Evolutionary conservation across 2,329 filamentous ascomycete species (phyloP).

Genomic region (Fusarium solani-melongenae): DNA sequence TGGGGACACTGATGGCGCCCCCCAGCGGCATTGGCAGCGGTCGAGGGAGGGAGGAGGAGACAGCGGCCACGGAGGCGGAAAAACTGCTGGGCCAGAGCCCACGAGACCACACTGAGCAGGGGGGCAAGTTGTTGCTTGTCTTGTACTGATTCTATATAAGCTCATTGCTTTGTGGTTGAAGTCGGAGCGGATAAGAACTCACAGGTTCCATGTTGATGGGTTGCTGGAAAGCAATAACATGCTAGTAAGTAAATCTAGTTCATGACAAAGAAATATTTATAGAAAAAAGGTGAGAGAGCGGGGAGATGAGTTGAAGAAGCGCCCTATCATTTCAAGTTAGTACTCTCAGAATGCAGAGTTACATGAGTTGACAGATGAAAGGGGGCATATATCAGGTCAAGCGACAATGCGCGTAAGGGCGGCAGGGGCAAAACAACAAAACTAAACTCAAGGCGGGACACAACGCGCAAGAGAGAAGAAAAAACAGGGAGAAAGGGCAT

Average conservation of each 20-base stretch:
- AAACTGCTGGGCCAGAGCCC: background rate
- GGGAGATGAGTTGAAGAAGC: background rate
- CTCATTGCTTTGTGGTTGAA: background rate
- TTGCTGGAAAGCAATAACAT: background rate
- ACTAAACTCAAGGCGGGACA: background rate
- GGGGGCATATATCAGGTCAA: background rate
- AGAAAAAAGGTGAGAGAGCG: background rate
- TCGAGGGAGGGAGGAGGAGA: background rate
- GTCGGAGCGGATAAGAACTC: background rate
- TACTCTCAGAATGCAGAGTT: background rate
- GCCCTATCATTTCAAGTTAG: background rate
- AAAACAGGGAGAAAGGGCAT: background rate
- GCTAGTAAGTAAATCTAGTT: background rate
- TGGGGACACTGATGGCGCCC: background rate
- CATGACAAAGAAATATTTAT: background rate
- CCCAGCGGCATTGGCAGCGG: background rate
- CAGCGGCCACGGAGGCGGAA: background rate
- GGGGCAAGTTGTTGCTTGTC: background rate
- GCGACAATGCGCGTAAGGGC: background rate
- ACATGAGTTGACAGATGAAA: background rate
- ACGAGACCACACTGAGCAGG: background rate
- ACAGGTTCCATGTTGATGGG: background rate
- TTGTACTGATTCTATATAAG: background rate
- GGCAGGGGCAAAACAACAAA: background rate
- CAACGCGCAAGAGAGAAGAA: background rate